Base-by-base conservation (phyloP, 2,329 filamentous ascomycete genomes). In the Incumbomyces lentus region DNA sequence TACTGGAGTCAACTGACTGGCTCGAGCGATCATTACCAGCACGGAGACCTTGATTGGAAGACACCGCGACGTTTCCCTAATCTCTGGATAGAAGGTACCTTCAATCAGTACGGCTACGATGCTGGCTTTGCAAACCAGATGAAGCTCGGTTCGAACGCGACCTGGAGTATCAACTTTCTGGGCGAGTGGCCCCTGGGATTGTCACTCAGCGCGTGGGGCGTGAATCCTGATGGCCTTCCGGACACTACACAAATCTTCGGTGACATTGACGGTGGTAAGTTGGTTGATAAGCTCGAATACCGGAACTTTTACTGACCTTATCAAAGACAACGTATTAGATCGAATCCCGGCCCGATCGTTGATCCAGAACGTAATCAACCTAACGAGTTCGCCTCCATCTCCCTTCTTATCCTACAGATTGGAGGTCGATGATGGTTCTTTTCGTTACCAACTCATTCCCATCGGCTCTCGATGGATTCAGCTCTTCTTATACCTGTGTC, bases 71-170 rank as follows among this genome's bases (percentile, higher is more conserved):
- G 69, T n/a, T 73, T 70, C 55, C 75, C 75, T 2, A 73, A 78
- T 57, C 57, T 76, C 30, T 74, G 70, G 53, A 64, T 72, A 4
- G 68, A 76, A 42, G 75, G 75, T 12, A 58, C 62, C 0, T 78
- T 68, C 60, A 78, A 78, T 57, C 64, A 71, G 47, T 78, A 69
- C 56, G 74, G 74, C 17, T 77, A 69, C 54, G 75, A 78, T 52
- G 61, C 64, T 14, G 75, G 75, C n/a, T 54, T 76, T 6, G 54
- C 57, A 0, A 72, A 72, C 48, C 47, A 58, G 6, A 71, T 77
- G 64, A 48, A 60, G 8, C 63, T 70, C 30, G 58, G 62, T 19
- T n/a, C 22, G 17, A 31, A 40, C 29, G 17, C 26, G 10, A 19
- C 16, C 11, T 51, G 49, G 49, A 36, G n/a, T 12, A 47, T 44